phyloP scores from a whole-genome alignment of 495 filamentous ascomycete genomes.

The Penicillium daleae region DNA sequence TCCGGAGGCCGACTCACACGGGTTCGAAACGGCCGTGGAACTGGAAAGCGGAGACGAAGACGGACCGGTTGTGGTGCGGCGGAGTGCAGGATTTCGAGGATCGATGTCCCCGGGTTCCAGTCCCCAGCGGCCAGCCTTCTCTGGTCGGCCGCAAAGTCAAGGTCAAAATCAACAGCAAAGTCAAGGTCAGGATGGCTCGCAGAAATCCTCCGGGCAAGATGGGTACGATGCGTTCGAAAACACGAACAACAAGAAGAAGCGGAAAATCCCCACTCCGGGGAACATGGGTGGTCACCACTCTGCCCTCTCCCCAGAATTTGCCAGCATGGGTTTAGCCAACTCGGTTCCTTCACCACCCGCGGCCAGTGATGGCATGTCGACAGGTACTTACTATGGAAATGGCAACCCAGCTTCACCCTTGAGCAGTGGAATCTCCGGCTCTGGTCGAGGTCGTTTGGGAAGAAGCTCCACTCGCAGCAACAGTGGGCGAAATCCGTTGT shows the following conservation, averaged over 20 bases:
- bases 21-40: slow-evolving; percentile 46
- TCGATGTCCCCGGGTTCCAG: slow-evolving; percentile 40
- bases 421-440: slow-evolving; percentile 70
- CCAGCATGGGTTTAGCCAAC: slow-evolving; percentile 61
- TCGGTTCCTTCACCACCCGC: slow-evolving; percentile 46
- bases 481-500: slow-evolving; percentile 69
- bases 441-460: slow-evolving; percentile 79
- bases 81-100: slow-evolving; percentile 49
- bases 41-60: slow-evolving; percentile 52
- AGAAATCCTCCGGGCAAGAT: slow-evolving; percentile 61
- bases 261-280: slow-evolving; percentile 92
- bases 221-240: slow-evolving; percentile 98
- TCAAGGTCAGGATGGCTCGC: slow-evolving; percentile 29
- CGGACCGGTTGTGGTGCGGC: slow-evolving; percentile 48
- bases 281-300: slow-evolving; percentile 65
- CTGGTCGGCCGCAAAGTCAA: slow-evolving; percentile 3
- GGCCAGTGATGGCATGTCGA: slow-evolving; percentile 49
- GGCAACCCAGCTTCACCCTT: slow-evolving; percentile 54
- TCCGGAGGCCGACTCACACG: slow-evolving; percentile 48
- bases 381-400: slow-evolving; percentile 60
- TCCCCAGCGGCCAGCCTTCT: slow-evolving; percentile 30
- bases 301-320: slow-evolving; percentile 62
- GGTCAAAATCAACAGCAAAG: neutral
- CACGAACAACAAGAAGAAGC: slow-evolving; percentile 99
- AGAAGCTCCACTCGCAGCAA: slow-evolving; percentile 51